Conservation (phyloP, 352 stramenopile species). For the Thalassiosira oceanica region DNA sequence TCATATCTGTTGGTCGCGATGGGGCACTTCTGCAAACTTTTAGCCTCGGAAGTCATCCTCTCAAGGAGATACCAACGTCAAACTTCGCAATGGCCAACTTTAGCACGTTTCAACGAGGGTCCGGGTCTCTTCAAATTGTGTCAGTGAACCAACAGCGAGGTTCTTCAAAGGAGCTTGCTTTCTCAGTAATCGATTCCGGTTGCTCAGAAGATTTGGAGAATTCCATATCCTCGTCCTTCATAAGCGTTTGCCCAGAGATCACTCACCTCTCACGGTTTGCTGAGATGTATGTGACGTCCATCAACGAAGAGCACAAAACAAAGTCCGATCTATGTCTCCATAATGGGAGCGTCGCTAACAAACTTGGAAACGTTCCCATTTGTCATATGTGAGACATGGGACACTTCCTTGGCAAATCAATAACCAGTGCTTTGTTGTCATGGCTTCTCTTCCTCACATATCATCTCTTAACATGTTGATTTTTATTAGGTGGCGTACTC, state of each 20-base stretch:
- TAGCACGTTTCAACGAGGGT: conserved; percentile 71
- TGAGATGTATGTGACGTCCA: conserved; percentile 64
- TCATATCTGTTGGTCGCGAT: conserved; percentile 72
- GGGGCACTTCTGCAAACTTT: conserved; percentile 76
- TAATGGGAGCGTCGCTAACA: conserved; percentile 66
- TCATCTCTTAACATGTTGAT: too few relatives aligned
- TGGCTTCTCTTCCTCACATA: too few relatives aligned
- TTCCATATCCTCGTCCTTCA: conserved; percentile 2
- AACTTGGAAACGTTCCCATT: too few relatives aligned
- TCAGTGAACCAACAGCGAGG: conserved; percentile 63
- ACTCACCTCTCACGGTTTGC: conserved; percentile 77
- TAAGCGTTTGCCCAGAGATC: conserved; percentile 72
- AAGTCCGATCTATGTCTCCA: conserved; percentile 69
- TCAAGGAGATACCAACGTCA: conserved; percentile 57
- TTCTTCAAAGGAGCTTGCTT: conserved; percentile 35
- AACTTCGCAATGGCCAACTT: conserved; percentile 76
- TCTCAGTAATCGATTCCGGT: conserved; percentile 55
- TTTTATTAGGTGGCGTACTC: too few relatives aligned
- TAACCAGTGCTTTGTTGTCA: too few relatives aligned
- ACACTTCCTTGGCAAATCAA: too few relatives aligned
- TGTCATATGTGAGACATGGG: too few relatives aligned
- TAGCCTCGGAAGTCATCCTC: conserved; percentile 56
- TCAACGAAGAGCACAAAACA: conserved; percentile 33
- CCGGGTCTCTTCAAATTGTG: conserved; percentile 76
- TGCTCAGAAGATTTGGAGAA: conserved; percentile 42